Conservation (phyloP, 1,284 basidiomycete genomes). For the Ganoderma boninense region DNA sequence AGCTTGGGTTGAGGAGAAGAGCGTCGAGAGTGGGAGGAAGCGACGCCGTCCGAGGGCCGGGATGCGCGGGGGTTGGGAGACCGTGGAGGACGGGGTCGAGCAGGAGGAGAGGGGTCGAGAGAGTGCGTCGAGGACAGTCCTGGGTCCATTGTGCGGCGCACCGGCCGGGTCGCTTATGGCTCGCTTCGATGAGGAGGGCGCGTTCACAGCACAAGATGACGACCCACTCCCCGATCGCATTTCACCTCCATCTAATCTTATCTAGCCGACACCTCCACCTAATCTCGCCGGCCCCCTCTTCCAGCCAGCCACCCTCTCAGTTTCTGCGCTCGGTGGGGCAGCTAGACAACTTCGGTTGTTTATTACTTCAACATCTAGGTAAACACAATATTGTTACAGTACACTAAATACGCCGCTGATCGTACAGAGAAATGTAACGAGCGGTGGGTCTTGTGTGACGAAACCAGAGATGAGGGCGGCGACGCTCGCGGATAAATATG, state of each 20-base stretch:
- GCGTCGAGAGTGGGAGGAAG: slow-evolving; percentile 18
- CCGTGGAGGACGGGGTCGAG: slow-evolving; percentile 18
- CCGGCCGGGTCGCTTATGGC: slow-evolving; percentile 31
- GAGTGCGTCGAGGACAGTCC: slow-evolving; percentile 23
- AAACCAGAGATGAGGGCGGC: neutral
- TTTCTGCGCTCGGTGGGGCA: neutral
- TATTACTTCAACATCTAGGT: neutral
- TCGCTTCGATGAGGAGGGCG: slow-evolving; percentile 29
- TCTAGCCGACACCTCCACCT: slow-evolving; percentile 13
- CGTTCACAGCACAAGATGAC: slow-evolving; percentile 29
- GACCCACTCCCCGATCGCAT: slow-evolving; percentile 9
- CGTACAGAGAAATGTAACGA: neutral
- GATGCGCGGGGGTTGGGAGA: slow-evolving; percentile 17
- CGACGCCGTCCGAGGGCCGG: slow-evolving; percentile 16
- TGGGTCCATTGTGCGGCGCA: slow-evolving; percentile 29
- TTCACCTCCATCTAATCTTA: slow-evolving; percentile 27
- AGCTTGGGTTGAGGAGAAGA: slow-evolving; percentile 27
- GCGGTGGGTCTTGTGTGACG: neutral
- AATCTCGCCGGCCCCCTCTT: neutral
- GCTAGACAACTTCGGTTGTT: neutral
- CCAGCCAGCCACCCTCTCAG: neutral
- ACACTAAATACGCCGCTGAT: neutral
- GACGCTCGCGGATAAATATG: neutral
- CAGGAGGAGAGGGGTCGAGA: slow-evolving; percentile 23
- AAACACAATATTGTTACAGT: neutral